Evolutionary conservation across 192 early-diverging fungal species (phyloP), one percentile per base, ranked within the genome.

Genomic region (Linnemannia exigua): DNA sequence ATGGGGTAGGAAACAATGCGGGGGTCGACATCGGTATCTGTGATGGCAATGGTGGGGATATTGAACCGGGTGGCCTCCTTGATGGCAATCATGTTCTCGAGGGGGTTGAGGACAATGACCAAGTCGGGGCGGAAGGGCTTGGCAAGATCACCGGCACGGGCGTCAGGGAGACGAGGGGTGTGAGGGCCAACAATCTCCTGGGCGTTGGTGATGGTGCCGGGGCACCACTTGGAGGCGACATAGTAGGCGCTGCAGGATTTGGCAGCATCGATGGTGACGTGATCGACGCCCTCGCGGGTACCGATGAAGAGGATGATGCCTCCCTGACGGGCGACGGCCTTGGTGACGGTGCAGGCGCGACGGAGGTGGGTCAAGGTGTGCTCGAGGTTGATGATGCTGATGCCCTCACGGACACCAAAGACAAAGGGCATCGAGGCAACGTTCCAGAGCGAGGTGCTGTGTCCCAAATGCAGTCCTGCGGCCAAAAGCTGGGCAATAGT

Each of bases 331-430:
- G 96, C 93, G 7, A 98, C 93, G 36, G 93, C 91, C 28, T 92
- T 82, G 15, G 92, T 91, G 28, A 98, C 91, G 58, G 91, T 92
- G 70, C 93, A 92, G 8, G 98, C 96, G 52, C 97, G 92, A 41
- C 97, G 91, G 35, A 99, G 90, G 47, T 93, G 91, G 4, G 93
- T 93, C 74, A 98, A 85, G 1, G 98, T 98, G 52, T 97, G 95
- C 76, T 99, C 97, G 67, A 97, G 86, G 82, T 99, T 97, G 89
- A 99, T 97, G 74, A 99, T 95, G 79, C 95, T 95, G 46, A 98
- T 94, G 37, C 97, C 97, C 54, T 94, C 88, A 58, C 98, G 95
- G 31, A 93, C 92, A 70, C 98, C 98, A 82, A 95, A 96, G 58
- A 99, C 97, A 87, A 93, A 97, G 9, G 96, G 94, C 68, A 97